These are phyloP conservation scores for Cordia subcordata DNA, from an alignment of 257 asterid genomes.

Conservation along the genomic window DNA sequence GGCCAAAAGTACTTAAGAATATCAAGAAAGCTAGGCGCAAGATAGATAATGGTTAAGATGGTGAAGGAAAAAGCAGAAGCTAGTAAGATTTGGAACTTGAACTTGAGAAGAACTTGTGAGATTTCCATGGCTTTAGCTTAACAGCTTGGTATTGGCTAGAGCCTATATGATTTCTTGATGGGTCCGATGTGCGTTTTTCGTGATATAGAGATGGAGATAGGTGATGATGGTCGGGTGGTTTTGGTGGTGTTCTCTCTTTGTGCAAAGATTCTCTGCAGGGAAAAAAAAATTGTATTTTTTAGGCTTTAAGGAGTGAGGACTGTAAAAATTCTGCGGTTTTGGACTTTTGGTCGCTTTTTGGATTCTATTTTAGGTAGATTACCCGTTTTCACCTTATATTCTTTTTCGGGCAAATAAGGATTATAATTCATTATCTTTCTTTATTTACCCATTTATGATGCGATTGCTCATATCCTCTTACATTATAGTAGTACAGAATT, in stretches of 20 bases:
- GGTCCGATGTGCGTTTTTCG: neutral
- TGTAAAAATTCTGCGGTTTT: constrained; percentile 5
- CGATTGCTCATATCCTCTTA: too few relatives aligned
- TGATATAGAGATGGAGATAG: neutral
- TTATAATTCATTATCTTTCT: too few relatives aligned
- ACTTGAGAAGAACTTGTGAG: constrained; percentile 41
- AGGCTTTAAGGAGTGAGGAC: constrained; percentile 16
- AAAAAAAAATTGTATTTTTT: constrained; percentile 15
- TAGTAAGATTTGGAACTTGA: constrained; percentile 45
- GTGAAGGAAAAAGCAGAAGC: constrained; percentile 11
- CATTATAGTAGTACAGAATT: too few relatives aligned
- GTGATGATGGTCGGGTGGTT: neutral
- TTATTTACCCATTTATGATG: too few relatives aligned
- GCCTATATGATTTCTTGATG: neutral
- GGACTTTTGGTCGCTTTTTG: constrained; percentile 11
- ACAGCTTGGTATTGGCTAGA: neutral
- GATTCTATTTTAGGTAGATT: constrained; percentile 15
- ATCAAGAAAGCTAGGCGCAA: constrained; percentile 54
- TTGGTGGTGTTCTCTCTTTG: constrained; percentile 18
- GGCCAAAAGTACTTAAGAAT: constrained; percentile 63
- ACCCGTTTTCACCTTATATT: too few relatives aligned
- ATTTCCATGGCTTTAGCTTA: constrained; percentile 43
- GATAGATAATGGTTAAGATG: constrained; percentile 19
- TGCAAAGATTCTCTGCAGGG: constrained; percentile 49
- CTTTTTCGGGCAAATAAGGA: too few relatives aligned